phyloP scores from a whole-genome alignment of 2,329 filamentous ascomycete genomes.

The Fusarium equiseti region DNA sequence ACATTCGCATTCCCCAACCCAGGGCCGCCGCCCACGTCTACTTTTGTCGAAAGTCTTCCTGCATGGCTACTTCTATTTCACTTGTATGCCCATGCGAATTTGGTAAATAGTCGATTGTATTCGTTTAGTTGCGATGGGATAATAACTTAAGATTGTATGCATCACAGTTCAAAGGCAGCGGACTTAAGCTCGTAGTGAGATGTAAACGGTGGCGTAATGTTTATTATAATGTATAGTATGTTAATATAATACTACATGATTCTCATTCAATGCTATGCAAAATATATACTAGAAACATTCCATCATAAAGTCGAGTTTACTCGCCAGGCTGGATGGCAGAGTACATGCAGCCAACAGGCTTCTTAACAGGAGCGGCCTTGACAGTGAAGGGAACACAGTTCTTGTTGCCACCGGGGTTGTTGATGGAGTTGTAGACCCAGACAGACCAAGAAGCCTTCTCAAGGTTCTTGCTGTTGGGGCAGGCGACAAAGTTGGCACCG shows the following conservation, averaged over 20 bases:
- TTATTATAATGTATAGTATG: not conserved
- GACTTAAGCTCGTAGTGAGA: not conserved
- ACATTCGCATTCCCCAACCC: too few relatives aligned
- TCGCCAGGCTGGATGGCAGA: constrained; percentile 14
- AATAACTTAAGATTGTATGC: too few relatives aligned
- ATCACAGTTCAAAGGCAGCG: too few relatives aligned
- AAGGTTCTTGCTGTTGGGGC: constrained; percentile 55
- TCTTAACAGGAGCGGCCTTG: constrained; percentile 44
- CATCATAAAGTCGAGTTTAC: not conserved
- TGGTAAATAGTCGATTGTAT: too few relatives aligned
- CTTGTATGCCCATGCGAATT: too few relatives aligned
- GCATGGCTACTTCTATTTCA: too few relatives aligned
- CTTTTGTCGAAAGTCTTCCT: too few relatives aligned
- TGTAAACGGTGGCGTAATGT: not conserved
- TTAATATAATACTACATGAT: not conserved
- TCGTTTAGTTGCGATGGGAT: too few relatives aligned
- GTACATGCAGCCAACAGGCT: constrained; percentile 56
- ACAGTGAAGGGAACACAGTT: constrained; percentile 54
- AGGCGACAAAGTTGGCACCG: constrained; percentile 62
- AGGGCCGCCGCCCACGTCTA: too few relatives aligned
- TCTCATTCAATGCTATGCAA: not conserved
- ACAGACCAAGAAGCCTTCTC: constrained; percentile 55
- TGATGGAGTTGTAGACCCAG: constrained; percentile 51
- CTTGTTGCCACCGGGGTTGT: constrained; percentile 53
- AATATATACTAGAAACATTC: constrained; percentile 6